phyloP scores from a whole-genome alignment of 148 eudicot genomes.

The Beta vulgaris region DNA sequence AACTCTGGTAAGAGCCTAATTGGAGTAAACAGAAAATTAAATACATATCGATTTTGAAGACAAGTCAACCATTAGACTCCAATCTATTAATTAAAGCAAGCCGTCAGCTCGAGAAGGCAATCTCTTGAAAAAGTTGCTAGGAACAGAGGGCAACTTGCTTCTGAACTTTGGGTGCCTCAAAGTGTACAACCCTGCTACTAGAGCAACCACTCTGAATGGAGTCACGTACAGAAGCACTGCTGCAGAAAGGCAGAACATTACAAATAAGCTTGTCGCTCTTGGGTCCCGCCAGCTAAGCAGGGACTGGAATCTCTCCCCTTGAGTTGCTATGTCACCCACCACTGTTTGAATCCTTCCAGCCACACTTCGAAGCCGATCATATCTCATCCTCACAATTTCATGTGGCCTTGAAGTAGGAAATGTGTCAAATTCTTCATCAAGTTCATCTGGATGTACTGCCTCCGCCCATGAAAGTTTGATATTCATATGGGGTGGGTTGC shows the following conservation, averaged over 20 bases:
- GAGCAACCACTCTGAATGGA: slow-evolving; percentile 44
- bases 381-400: slow-evolving; percentile 47
- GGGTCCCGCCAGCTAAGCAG: slow-evolving; percentile 65
- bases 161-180: slow-evolving; percentile 54
- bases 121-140: slow-evolving; percentile 33
- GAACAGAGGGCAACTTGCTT: slow-evolving; percentile 50
- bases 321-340: slow-evolving; percentile 38
- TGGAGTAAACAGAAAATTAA: slow-evolving; percentile 4
- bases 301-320: slow-evolving; percentile 51
- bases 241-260: slow-evolving; percentile 46
- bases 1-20: slow-evolving; percentile 4
- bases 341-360: slow-evolving; percentile 55
- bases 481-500: slow-evolving; percentile 60
- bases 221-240: slow-evolving; percentile 49
- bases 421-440: slow-evolving; percentile 49
- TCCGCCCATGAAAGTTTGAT: slow-evolving; percentile 65
- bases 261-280: slow-evolving; percentile 47
- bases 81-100: slow-evolving; percentile 25
- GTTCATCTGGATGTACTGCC: slow-evolving; percentile 49
- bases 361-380: slow-evolving; percentile 54
- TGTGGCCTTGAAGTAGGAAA: slow-evolving; percentile 53
- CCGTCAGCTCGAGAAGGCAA: slow-evolving; percentile 38
- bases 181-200: slow-evolving; percentile 39
- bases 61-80: neutral
- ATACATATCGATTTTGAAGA: neutral